Conservation (phyloP, 192 early-diverging fungal genomes). For the Linnemannia exigua region DNA sequence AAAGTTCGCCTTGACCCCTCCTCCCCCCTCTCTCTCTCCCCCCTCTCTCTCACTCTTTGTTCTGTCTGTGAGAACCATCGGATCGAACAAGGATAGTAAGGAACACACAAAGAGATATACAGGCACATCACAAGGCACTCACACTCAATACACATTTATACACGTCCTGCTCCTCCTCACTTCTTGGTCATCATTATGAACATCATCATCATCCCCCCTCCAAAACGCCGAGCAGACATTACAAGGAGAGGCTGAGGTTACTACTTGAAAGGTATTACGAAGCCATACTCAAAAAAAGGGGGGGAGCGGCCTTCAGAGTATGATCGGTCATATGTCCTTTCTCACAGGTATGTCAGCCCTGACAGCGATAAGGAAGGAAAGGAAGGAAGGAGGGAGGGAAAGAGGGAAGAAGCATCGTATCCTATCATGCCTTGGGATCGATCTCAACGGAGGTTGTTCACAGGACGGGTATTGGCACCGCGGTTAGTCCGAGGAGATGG, state of each 20-base stretch:
- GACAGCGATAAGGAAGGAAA: no score
- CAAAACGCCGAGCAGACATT: background rate
- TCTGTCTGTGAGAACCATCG: background rate
- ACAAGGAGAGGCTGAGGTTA: background rate
- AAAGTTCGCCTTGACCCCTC: no score
- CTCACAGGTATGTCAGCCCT: background rate
- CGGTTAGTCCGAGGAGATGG: background rate
- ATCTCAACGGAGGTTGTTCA: background rate
- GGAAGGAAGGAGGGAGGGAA: no score
- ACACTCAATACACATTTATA: background rate
- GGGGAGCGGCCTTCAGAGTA: background rate
- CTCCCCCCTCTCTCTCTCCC: background rate
- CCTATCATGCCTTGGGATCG: background rate
- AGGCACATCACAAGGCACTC: background rate
- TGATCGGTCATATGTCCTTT: slow-evolving; percentile 2
- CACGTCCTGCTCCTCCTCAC: background rate
- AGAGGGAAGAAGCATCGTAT: background rate
- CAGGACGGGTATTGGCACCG: background rate
- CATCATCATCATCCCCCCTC: background rate
- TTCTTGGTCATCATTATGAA: background rate
- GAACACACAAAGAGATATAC: no score
- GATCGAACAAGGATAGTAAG: background rate
- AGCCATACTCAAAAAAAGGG: background rate
- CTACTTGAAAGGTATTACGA: background rate
- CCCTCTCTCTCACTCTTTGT: background rate